Conservation (phyloP, 1,284 basidiomycete species). For the Pterulicium gracile region DNA sequence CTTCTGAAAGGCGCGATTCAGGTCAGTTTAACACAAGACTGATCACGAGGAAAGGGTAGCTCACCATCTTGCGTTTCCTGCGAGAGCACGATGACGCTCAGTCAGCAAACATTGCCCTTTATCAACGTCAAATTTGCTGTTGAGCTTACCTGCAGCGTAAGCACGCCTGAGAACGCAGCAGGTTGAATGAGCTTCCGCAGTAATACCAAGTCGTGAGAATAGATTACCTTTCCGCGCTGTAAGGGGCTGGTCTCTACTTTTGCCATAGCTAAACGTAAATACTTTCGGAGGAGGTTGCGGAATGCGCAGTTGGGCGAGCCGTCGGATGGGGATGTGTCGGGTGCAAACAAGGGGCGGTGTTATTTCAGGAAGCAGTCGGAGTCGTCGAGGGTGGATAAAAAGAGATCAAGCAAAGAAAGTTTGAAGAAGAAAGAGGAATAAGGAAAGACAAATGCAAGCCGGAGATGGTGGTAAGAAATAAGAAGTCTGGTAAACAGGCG, state of each 20-base stretch:
- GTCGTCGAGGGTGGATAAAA: too few species aligned
- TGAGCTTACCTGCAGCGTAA: not conserved
- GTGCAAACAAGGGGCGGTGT: too few species aligned
- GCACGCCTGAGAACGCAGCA: not conserved
- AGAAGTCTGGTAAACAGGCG: too few species aligned
- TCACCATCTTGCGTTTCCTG: not conserved
- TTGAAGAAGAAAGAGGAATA: not conserved
- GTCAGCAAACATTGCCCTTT: too few species aligned
- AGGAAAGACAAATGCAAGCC: not conserved
- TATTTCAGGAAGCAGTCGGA: too few species aligned
- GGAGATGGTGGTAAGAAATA: too few species aligned
- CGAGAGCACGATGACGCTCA: too few species aligned
- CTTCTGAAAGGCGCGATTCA: conserved; percentile 26
- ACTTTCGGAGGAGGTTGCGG: not conserved
- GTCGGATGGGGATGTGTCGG: not conserved
- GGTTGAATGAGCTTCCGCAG: not conserved
- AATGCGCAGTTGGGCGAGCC: not conserved
- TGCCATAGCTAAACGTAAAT: too few species aligned
- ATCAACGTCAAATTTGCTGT: too few species aligned
- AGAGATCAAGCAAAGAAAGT: not conserved
- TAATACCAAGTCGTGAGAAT: not conserved
- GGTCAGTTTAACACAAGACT: not conserved
- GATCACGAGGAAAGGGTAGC: not conserved
- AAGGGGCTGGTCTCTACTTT: not conserved
- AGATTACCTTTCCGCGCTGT: not conserved